Base-by-base conservation (phyloP, 1,284 basidiomycete species). In the Ganoderma meredithae region DNA sequence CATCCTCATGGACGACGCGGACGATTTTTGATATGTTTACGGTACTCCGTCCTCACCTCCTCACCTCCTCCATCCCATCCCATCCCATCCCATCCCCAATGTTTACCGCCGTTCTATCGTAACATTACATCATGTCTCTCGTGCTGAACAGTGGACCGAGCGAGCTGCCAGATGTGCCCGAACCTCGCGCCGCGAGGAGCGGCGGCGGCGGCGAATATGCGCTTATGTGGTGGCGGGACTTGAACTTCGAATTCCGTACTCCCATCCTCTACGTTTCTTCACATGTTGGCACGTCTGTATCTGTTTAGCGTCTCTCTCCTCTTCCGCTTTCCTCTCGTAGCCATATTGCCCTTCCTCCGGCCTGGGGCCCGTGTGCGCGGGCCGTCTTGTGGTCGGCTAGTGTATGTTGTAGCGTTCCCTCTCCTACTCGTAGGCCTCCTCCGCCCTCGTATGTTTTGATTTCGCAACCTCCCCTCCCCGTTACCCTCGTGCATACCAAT, bases 1-100 rank as follows among this genome's bases (percentile, higher is more conserved):
- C 19, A 83, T 93, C 59, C 74, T 76, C 17, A 72, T 76, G 33
- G 79, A 81, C 62, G 79, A 80, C 58, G 69, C 69, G 56, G 79
- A 81, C 69, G 80, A 82, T 67, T 79, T 79, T 58, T 80, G 71
- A 73, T 56, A 6, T 8, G 36, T 36, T 36, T 36, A 58, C 33
- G 55, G 39, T 27, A 43, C 36, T 40, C 19, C 39, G 19, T 22
- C 39, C 22, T 60, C 15, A 19, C 39, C 36, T 13, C 33, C 19
- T 19, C n/a, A n/a, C n/a, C n/a, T n/a, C n/a, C n/a, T n/a, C n/a
- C n/a, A n/a, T n/a, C n/a, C n/a, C n/a, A n/a, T n/a, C n/a, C n/a
- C n/a, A n/a, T n/a, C 5, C 27, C 27, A 31, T 31, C 27, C 3
- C 27, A 31, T 36, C 36, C 6, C 36, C 36, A 36, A 8, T 36